Evolutionary conservation across 306 rosid genomes (phyloP).

Genomic region (Acacia acuminata): DNA sequence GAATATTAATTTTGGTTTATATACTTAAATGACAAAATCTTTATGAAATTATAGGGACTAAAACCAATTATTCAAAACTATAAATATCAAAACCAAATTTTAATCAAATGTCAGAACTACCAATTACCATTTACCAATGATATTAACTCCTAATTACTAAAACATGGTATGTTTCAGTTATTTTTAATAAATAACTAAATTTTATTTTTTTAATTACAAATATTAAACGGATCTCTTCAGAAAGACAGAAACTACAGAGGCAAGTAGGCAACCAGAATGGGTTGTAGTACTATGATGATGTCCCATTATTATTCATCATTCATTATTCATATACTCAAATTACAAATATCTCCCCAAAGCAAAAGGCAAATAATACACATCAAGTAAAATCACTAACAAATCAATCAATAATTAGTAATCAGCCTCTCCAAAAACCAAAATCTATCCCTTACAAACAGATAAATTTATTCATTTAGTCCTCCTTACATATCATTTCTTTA

Average conservation of each 20-base stretch:
- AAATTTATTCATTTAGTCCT: background rate
- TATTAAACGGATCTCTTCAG: background rate
- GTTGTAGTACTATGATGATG: slow-evolving; percentile 5
- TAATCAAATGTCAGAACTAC: too few relatives aligned
- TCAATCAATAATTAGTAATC: slow-evolving; percentile 50
- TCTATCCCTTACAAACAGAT: background rate
- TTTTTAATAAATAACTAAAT: background rate
- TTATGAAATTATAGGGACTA: too few relatives aligned
- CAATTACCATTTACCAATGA: too few relatives aligned
- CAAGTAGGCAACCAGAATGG: slow-evolving; percentile 17
- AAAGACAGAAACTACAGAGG: background rate
- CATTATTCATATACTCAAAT: slow-evolving; percentile 48
- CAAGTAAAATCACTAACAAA: slow-evolving; percentile 56
- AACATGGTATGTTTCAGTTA: background rate
- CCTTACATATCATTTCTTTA: background rate
- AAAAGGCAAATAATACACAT: slow-evolving; percentile 29
- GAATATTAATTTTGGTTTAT: too few relatives aligned
- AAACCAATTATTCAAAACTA: too few relatives aligned
- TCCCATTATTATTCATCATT: slow-evolving; percentile 56
- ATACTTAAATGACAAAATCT: too few relatives aligned
- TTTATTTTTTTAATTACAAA: background rate
- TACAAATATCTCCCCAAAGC: slow-evolving; percentile 34
- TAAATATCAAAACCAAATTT: too few relatives aligned
- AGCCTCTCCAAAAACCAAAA: slow-evolving; percentile 27
- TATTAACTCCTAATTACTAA: background rate